phyloP scores from a whole-genome alignment of 805 yeast genomes.

The Citeromyces matritensis region DNA sequence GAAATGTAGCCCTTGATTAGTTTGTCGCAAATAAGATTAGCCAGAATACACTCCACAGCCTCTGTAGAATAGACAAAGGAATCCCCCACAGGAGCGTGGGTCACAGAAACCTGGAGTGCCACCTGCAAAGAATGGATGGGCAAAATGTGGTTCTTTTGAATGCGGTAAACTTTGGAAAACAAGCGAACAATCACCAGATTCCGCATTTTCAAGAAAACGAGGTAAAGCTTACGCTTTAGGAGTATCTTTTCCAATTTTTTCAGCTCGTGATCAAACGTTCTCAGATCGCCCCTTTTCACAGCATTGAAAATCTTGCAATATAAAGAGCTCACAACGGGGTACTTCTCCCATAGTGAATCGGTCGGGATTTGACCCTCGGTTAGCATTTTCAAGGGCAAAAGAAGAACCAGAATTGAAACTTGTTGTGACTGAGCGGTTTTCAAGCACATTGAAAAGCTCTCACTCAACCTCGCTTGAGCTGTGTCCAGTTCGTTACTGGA shows the following conservation, averaged over 20 bases:
- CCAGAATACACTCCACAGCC: conserved; percentile 54
- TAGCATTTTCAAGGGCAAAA: conserved; percentile 50
- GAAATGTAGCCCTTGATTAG: conserved; percentile 70
- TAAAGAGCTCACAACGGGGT: conserved; percentile 22
- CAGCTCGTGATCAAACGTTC: conserved; percentile 29
- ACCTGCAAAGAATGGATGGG: conserved; percentile 23
- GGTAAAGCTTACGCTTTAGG: conserved; percentile 43
- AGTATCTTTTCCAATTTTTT: conserved; percentile 29
- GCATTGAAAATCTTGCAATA: conserved; percentile 35
- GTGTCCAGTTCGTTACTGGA: conserved; percentile 44
- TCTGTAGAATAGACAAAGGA: conserved; percentile 16
- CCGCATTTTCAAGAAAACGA: conserved; percentile 38
- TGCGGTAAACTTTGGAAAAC: conserved; percentile 20
- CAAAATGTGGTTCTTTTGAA: conserved; percentile 14
- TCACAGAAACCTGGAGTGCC: conserved; percentile 21
- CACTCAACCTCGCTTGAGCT: conserved; percentile 33
- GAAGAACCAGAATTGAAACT: conserved; percentile 32
- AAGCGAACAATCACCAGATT: conserved; percentile 34
- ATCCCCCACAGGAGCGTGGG: conserved; percentile 7
- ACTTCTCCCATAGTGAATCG: conserved; percentile 18
- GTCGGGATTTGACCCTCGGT: conserved; percentile 32
- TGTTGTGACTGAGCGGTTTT: conserved; percentile 17
- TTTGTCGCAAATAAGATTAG: conserved; percentile 46
- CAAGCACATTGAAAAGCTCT: conserved; percentile 27
- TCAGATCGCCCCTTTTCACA: conserved; percentile 38